Base-by-base conservation (phyloP, 2,329 filamentous ascomycete genomes). In the Leptoxyphium fumago region DNA sequence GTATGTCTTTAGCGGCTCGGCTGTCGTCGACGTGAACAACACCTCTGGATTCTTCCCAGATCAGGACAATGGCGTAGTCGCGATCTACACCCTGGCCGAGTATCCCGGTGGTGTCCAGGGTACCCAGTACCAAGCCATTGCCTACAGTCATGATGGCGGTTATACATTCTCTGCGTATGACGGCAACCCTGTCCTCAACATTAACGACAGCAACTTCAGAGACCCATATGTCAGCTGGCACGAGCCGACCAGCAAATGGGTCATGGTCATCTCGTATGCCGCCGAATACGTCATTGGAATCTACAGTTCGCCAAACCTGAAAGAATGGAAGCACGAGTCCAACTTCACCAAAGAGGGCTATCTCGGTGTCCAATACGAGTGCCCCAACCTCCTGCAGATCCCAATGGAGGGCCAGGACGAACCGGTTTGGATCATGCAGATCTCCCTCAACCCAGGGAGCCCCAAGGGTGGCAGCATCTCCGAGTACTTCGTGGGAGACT, bases 171-270 rank as follows among this genome's bases (percentile, higher is more conserved):
- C 66, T 39, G 72, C 73, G 36, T 82, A 80, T 47, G 62, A 64
- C 1, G 57, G 58, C 3, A 82, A 82, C 47, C 78, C 78, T 1
- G 73, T 82, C 13, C 71, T 82, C 38, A 58, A 66, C 48, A 70
- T 71, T 54, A 65, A 65, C 45, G 67, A 71, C 14, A 65, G 59
- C 5, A 69, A 78, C 48, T 82, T 82, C 62, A 73, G 78, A 18
- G 78, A 82, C 49, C 78, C 79, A 1, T 78, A 81, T 52, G 76
- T 82, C 2, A 65, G 78, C 39, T 74, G 75, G 65, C 72, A 78
- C 48, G 61, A 67, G 1, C 56, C 61, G 9, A 61, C 57, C 8
- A 55, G 69, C 38, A 61, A 66, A 14, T 81, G 77, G 77, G 71
- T 77, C 34, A 74, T 77, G 68, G 67, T 70, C 0, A 50, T 78